Evolutionary conservation across 352 stramenopile species (phyloP).

Genomic region (Ophiocytium majus): DNA sequence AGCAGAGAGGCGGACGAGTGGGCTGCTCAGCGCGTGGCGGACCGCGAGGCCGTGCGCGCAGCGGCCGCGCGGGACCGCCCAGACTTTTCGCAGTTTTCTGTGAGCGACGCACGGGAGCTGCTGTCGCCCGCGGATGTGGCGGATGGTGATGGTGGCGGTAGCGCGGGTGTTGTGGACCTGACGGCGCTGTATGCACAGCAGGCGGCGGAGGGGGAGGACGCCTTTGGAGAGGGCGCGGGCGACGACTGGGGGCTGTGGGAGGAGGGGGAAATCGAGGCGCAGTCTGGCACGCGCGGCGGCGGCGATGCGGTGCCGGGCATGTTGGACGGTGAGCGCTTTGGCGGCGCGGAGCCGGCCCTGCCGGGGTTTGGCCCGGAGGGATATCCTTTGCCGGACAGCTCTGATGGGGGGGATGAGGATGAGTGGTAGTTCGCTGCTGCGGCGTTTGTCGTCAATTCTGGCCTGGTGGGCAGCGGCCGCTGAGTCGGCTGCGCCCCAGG

Average conservation of each 20-base stretch:
- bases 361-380: no score
- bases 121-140: not conserved
- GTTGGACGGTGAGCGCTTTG: slow-evolving; percentile 32
- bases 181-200: slow-evolving; percentile 32
- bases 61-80: not conserved
- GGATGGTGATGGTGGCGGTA: not conserved
- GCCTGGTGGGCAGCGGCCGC: no score
- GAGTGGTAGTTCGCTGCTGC: no score
- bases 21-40: slow-evolving; percentile 41
- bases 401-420: no score
- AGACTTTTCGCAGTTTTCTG: not conserved
- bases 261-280: slow-evolving; percentile 30
- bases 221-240: not conserved
- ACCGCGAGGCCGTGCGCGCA: slow-evolving; percentile 29
- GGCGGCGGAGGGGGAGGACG: slow-evolving; percentile 13
- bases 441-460: no score
- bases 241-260: slow-evolving; percentile 50
- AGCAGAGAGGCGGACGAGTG: slow-evolving; percentile 46
- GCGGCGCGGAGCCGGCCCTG: no score
- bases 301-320: slow-evolving; percentile 38
- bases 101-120: not conserved
- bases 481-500: no score
- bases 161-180: slow-evolving; percentile 30
- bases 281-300: not conserved
- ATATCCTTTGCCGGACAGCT: no score